Evolutionary conservation across 106 monocot genomes (phyloP).

Genomic region (Narthecium ossifragum): DNA sequence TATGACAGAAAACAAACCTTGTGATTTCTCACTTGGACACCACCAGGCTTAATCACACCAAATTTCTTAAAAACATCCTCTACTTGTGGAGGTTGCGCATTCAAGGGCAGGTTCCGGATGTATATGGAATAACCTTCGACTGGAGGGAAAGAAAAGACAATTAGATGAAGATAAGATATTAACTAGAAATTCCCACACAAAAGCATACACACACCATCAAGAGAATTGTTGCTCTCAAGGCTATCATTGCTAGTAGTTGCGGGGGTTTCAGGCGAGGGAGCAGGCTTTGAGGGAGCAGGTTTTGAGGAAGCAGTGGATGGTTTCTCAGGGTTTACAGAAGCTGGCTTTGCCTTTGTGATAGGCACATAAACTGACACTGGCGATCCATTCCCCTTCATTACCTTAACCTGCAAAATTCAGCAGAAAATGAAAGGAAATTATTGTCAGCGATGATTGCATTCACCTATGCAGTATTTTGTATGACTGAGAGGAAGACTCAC

Average conservation of each 20-base stretch:
- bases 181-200: background rate
- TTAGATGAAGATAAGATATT: background rate
- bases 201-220: conserved; percentile 25
- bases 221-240: conserved; percentile 23
- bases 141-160: conserved; percentile 4
- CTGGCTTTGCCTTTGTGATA: conserved; percentile 17
- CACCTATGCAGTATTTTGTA: background rate
- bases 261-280: conserved; percentile 17
- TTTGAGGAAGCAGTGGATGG: conserved; percentile 5
- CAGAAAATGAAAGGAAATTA: background rate
- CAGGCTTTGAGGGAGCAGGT: background rate
- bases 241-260: conserved; percentile 14
- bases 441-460: too few relatives aligned
- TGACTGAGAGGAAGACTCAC: conserved; percentile 15
- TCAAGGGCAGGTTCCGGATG: conserved; percentile 58
- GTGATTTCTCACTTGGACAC: conserved; percentile 88
- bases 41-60: conserved; percentile 68
- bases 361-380: conserved; percentile 15
- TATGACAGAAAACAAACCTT: conserved; percentile 41
- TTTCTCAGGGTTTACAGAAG: conserved; percentile 7
- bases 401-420: conserved; percentile 29
- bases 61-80: conserved; percentile 69
- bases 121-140: conserved; percentile 71
- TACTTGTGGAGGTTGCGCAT: conserved; percentile 47
- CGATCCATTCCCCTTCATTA: conserved; percentile 25